Conservation (phyloP, 768 basidiomycete genomes). For the Mycena galericulata region DNA sequence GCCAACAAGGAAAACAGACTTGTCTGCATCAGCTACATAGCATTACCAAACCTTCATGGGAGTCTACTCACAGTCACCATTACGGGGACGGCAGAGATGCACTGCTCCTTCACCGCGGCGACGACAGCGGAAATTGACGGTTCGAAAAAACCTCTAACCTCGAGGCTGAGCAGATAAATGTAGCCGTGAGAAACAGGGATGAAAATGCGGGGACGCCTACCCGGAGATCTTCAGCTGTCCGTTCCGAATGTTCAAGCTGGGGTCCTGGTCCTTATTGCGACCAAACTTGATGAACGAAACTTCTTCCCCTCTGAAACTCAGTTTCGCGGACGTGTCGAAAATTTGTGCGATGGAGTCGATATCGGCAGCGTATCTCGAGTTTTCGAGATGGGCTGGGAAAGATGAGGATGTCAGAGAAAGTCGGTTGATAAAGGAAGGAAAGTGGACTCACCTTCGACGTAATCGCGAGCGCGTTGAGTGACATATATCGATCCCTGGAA, state of each 20-base stretch:
- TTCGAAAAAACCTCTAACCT: constrained; percentile 57
- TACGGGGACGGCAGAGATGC: constrained; percentile 41
- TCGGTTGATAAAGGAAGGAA: no score
- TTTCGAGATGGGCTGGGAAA: constrained; percentile 51
- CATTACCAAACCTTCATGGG: neutral
- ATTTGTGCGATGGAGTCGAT: constrained; percentile 52
- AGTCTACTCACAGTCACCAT: constrained; percentile 45
- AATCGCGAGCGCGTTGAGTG: constrained; percentile 55
- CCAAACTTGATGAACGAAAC: constrained; percentile 62
- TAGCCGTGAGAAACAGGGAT: no score
- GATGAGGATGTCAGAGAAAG: neutral
- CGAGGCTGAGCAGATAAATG: no score
- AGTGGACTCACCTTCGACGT: constrained; percentile 52
- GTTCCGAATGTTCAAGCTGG: constrained; percentile 52
- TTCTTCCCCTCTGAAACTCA: constrained; percentile 54
- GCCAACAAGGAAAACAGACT: constrained; percentile 63
- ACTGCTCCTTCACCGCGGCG: constrained; percentile 49
- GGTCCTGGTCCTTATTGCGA: constrained; percentile 53
- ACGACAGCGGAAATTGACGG: constrained; percentile 53
- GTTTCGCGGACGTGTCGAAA: constrained; percentile 63
- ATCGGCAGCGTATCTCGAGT: constrained; percentile 56
- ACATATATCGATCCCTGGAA: constrained; percentile 67
- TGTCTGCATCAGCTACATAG: no score
- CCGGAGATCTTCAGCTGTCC: constrained; percentile 60
- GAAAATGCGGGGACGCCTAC: constrained; percentile 31